These are phyloP conservation scores for Fraxinus nigra DNA, from an alignment of 305 asterid species.

Conservation along the genomic window DNA sequence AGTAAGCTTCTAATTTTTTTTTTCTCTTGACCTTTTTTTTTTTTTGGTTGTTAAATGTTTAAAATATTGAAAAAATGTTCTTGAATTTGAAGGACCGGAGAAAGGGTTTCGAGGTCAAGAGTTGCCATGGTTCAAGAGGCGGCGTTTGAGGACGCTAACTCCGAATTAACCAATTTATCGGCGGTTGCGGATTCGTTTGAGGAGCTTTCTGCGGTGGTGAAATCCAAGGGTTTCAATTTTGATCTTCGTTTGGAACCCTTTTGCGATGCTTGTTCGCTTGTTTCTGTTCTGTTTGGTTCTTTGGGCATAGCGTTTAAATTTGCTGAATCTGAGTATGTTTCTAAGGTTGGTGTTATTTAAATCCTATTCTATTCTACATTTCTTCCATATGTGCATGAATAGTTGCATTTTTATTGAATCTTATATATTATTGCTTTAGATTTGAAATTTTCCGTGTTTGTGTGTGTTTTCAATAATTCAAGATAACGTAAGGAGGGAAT, in stretches of 20 bases:
- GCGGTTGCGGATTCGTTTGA: conserved; percentile 86
- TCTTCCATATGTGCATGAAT: not conserved
- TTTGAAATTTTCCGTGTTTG: not conserved
- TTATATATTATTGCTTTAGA: not conserved
- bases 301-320: conserved; percentile 88
- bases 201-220: conserved; percentile 53
- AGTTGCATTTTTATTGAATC: not conserved
- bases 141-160: conserved; percentile 37
- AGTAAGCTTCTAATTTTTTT: conserved; percentile 18
- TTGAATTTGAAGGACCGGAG: conserved; percentile 38
- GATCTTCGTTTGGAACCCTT: conserved; percentile 73
- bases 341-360: conserved; percentile 53
- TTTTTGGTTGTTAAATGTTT: not conserved
- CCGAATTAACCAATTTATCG: conserved; percentile 50
- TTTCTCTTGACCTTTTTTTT: not conserved
- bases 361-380: not conserved
- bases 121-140: conserved; percentile 44
- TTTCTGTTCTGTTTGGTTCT: conserved; percentile 80
- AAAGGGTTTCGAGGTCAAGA: conserved; percentile 12
- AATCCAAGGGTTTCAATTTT: conserved; percentile 38
- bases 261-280: conserved; percentile 86
- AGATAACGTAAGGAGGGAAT: not conserved
- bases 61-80: conserved; percentile 19
- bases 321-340: conserved; percentile 79
- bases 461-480: not conserved